Evolutionary conservation across 2,329 filamentous ascomycete genomes (phyloP).

Genomic region (Trichoderma koningii): DNA sequence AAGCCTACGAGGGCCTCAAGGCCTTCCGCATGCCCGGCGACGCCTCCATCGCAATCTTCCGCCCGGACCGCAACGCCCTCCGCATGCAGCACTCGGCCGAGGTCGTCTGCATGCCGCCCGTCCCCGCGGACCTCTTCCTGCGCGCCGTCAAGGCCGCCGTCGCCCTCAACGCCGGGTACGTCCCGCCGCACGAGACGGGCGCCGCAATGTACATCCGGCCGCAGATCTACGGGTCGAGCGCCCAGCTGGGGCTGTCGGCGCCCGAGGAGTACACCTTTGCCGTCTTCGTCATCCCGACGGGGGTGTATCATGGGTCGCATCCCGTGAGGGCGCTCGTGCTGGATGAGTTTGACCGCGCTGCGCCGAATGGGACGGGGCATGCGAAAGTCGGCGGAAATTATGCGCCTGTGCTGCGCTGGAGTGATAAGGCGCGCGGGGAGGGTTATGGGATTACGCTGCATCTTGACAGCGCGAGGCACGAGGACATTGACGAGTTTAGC

Average conservation of each 20-base stretch:
- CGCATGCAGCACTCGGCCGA: constrained; percentile 84
- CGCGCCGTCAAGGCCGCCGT: constrained; percentile 79
- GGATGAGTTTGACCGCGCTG: constrained; percentile 90
- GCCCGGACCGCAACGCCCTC: constrained; percentile 78
- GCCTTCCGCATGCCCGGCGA: constrained; percentile 80
- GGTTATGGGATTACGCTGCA: constrained; percentile 96
- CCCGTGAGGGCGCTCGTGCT: constrained; percentile 87
- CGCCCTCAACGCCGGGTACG: constrained; percentile 82
- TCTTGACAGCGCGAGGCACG: constrained; percentile 79
- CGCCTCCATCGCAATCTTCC: constrained; percentile 78
- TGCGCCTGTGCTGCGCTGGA: constrained; percentile 85
- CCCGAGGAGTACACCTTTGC: constrained; percentile 91
- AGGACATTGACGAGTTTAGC: constrained; percentile 92
- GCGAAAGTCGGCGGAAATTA: constrained; percentile 98
- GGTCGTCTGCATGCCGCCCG: constrained; percentile 78
- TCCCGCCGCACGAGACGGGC: constrained; percentile 85
- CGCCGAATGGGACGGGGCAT: constrained; percentile 85
- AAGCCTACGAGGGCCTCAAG: constrained; percentile 98
- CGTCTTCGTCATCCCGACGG: constrained; percentile 88
- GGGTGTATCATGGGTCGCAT: constrained; percentile 88
- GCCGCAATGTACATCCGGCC: constrained; percentile 93
- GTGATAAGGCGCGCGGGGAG: constrained; percentile 73
- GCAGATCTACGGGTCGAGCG: constrained; percentile 81
- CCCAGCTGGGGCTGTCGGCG: constrained; percentile 82
- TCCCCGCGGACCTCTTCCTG: constrained; percentile 76